Evolutionary conservation across 192 early-diverging fungal species (phyloP), one percentile per base, ranked within the genome.

Genomic region (Umbelopsis isabellina): DNA sequence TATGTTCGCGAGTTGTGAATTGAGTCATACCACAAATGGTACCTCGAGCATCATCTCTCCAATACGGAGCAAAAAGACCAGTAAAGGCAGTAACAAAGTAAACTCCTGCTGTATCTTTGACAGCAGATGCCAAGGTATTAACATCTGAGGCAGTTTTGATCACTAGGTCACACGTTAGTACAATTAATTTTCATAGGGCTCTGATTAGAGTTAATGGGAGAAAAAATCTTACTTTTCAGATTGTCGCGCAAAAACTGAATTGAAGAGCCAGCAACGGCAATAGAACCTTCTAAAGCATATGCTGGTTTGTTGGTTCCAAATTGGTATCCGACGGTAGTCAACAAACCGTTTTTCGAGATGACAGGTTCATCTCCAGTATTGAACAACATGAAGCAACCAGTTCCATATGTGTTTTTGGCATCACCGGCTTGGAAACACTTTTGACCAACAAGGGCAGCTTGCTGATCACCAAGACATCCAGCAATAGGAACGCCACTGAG

Each of bases 351-450:
- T 69, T 88, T 86, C 33, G 95, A 93, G 52, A 88, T 77, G 52
- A 96, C 90, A 23, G 88, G 86, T 21, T 86, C 75, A 2, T 76
- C 64, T 37, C 96, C 96, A 18, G 93, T 95, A 87, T 98, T 96
- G 83, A 92, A 95, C 55, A 98, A 82, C 93, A 96, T 94, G 79
- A 98, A 98, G 82, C 94, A 95, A 35, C 95, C 96, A 27, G 96
- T 98, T 47, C 96, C 95, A 81, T 97, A 97, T 9, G 96, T 98
- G 83, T 95, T 98, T 85, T 98, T 98, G 66, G 91, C 89, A 76
- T 93, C 90, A 4, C 96, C 96, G 4, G 88, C 81, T 49, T 87
- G 74, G 74, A 94, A 94, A 81, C 96, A 98, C 69, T 89, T 88
- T 77, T 98, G 96, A n/a, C 96, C 96, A 27, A 98, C 94, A 45